Base-by-base conservation (phyloP, 192 early-diverging fungal species). In the Entomortierella beljakovae region DNA sequence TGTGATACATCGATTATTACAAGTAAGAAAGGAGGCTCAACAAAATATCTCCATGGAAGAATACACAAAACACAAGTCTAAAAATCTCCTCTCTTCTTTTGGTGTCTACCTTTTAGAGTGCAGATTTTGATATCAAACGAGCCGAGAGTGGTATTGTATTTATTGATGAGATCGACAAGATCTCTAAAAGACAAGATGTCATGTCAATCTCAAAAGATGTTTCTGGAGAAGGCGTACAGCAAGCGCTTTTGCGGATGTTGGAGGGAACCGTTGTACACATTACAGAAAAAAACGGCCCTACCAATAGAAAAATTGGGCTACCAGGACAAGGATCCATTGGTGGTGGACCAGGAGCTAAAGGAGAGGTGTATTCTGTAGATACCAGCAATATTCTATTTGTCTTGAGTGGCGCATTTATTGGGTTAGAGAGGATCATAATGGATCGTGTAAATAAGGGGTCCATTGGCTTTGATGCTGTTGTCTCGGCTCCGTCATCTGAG, bases 91-190 rank as follows among this genome's bases (percentile, higher is more conserved):
- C n/a, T n/a, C n/a, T n/a, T n/a, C n/a, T n/a, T n/a, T n/a, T n/a
- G n/a, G n/a, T n/a, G n/a, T n/a, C n/a, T n/a, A n/a, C n/a, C n/a
- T n/a, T n/a, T n/a, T 61, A 89, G 87, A 92, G 88, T 73, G 91
- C 93, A 52, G 94, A 96, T 64, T 96, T 93, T 61, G 91, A 96
- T 57, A 92, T 96, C 42, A 87, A 89, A 34, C 88, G 88, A 23
- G 95, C 95, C 4, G 92, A 96, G 70, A 87, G 88, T 15, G 95
- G 95, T 0, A 94, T 96, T 56, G 89, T 96, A 22, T 96, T 95
- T 85, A 95, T 96, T 64, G 95, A 96, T 64, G 95, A 96, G 76
- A 94, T 96, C 61, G 95, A 96, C 85, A 96, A 96, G 82, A 93
- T 96, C 59, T 90, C 95, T 8, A 84, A 91, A 54, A 85, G 92